These are phyloP conservation scores for Helotiales sp. DNA, from an alignment of 2,329 filamentous ascomycete species.

Conservation along the genomic window DNA sequence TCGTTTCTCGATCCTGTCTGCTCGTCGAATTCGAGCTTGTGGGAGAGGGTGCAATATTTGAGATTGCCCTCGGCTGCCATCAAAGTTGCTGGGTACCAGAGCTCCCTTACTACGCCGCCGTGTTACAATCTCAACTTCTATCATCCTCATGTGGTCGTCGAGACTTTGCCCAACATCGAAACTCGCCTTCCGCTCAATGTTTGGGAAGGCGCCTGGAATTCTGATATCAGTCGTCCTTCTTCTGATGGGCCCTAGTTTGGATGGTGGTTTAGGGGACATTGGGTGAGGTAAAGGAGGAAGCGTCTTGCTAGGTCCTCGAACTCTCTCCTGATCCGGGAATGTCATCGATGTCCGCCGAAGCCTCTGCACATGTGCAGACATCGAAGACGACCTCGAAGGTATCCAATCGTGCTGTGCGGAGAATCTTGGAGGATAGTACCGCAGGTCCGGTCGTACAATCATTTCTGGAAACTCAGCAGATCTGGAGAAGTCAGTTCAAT, in stretches of 20 bases:
- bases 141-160: constrained; percentile 25
- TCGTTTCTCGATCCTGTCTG: constrained; percentile 2
- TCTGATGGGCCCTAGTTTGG: constrained; percentile 7
- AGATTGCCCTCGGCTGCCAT: background rate
- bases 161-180: constrained; percentile 19
- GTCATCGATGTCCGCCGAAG: constrained; percentile 17
- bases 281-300: constrained; percentile 12
- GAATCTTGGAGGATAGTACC: constrained; percentile 24
- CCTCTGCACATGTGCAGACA: constrained; percentile 19
- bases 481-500: constrained; percentile 17
- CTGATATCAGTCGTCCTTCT: constrained; percentile 22
- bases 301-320: constrained; percentile 13
- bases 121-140: constrained; percentile 20
- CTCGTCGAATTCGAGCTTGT: background rate
- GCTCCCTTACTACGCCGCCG: constrained; percentile 8
- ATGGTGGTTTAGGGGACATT: background rate
- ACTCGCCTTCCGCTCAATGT: constrained; percentile 10
- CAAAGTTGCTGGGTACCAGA: background rate
- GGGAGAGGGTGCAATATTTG: background rate
- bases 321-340: constrained; percentile 7
- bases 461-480: constrained; percentile 29
- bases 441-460: constrained; percentile 23
- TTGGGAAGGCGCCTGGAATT: constrained; percentile 21
- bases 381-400: constrained; percentile 17
- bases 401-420: constrained; percentile 26